Evolutionary conservation across 805 yeast species (phyloP).

Genomic region (Zygosaccharomyces pseudorouxii): DNA sequence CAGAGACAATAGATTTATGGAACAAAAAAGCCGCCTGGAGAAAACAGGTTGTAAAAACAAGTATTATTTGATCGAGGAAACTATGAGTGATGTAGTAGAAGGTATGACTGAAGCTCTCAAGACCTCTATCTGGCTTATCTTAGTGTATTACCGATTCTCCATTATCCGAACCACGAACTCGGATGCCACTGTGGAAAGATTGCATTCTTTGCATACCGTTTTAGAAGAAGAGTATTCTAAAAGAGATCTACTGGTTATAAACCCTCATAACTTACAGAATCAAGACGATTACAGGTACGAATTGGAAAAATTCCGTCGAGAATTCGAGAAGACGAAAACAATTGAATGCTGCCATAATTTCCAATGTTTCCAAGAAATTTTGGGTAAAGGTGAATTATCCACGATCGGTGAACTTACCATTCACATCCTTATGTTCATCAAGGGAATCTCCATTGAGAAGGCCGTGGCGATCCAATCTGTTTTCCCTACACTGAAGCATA

Average conservation of each 20-base stretch:
- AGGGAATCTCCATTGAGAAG: slow-evolving; percentile 80
- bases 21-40: slow-evolving; percentile 75
- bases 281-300: slow-evolving; percentile 48
- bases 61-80: slow-evolving; percentile 78
- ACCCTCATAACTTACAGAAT: slow-evolving; percentile 45
- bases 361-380: slow-evolving; percentile 56
- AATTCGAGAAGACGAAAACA: slow-evolving; percentile 37
- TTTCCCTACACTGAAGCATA: slow-evolving; percentile 62
- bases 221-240: slow-evolving; percentile 44
- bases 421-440: slow-evolving; percentile 68
- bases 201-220: slow-evolving; percentile 42
- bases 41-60: slow-evolving; percentile 64
- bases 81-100: slow-evolving; percentile 40
- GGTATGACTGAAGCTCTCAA: slow-evolving; percentile 59
- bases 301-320: slow-evolving; percentile 41
- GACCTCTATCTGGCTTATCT: slow-evolving; percentile 68
- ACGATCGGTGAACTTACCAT: slow-evolving; percentile 75
- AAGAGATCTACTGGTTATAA: slow-evolving; percentile 45
- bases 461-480: slow-evolving; percentile 70
- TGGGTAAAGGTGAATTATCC: slow-evolving; percentile 64
- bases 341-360: slow-evolving; percentile 44
- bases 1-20: slow-evolving; percentile 81
- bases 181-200: slow-evolving; percentile 60
- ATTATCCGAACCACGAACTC: slow-evolving; percentile 63
- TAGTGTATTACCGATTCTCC: slow-evolving; percentile 62